A percentile compares a stretch with the other conserved stretches of the same genome.
Evolutionary conservation across 1,139 yeast genomes (phyloP).

Genomic region (Geotrichum cucujoidarum): DNA sequence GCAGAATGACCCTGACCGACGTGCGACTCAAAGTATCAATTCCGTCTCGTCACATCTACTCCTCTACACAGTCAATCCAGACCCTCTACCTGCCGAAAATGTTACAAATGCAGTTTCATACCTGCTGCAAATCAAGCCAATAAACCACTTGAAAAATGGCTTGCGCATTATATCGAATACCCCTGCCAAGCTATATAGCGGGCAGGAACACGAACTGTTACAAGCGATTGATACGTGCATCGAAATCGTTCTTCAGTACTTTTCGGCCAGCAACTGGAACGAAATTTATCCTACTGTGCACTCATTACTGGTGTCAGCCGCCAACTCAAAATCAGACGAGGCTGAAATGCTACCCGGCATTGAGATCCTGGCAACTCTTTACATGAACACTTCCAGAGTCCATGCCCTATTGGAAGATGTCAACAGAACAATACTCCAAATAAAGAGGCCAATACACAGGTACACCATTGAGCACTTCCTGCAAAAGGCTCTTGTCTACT

Average conservation of each 20-base stretch:
- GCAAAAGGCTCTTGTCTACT: conserved; percentile 48
- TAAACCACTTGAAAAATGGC: conserved; percentile 14
- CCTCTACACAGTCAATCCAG: conserved; percentile 16
- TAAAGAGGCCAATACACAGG: conserved; percentile 52
- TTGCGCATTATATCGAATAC: conserved; percentile 14
- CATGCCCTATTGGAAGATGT: conserved; percentile 42
- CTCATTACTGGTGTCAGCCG: conserved; percentile 13
- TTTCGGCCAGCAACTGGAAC: conserved; percentile 54
- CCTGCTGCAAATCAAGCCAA: conserved; percentile 19
- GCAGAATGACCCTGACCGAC: conserved; percentile 8
- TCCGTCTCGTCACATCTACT: conserved; percentile 12
- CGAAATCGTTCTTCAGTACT: conserved; percentile 45
- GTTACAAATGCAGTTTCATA: conserved; percentile 22
- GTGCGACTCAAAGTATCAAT: conserved; percentile 1
- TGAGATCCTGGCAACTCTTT: conserved; percentile 49
- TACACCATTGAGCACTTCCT: conserved; percentile 51
- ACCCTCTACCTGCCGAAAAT: conserved; percentile 8
- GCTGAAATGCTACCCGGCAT: conserved; percentile 45
- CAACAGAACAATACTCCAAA: conserved; percentile 41
- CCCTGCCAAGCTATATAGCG: background rate
- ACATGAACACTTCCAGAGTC: conserved; percentile 43
- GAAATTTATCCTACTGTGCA: conserved; percentile 32
- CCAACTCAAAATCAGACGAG: conserved; percentile 14
- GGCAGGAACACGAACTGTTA: conserved; percentile 22
- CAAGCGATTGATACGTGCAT: conserved; percentile 46